A percentile compares a stretch with the other conserved stretches of the same genome.
Conservation (phyloP, 2,329 filamentous ascomycete species). For the Fusarium goolgardi region DNA sequence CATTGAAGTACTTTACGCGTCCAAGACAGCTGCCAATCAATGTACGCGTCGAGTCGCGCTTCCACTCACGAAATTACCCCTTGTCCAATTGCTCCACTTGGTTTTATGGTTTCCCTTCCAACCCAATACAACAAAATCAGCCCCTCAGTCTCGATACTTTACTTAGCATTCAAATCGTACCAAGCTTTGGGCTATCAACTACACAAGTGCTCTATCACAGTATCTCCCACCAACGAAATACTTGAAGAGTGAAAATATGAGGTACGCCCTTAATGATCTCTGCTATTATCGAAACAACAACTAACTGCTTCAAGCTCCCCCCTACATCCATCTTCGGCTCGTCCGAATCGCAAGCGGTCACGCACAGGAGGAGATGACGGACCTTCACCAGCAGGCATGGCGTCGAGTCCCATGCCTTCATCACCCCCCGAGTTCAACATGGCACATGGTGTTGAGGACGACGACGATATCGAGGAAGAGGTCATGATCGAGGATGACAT, state of each 20-base stretch:
- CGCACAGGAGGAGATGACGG: slow-evolving; percentile 64
- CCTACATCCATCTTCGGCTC: slow-evolving; percentile 78
- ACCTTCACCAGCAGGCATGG: slow-evolving; percentile 62
- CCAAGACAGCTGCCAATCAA: slow-evolving; percentile 51
- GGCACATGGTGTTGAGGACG: slow-evolving; percentile 74
- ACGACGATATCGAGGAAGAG: slow-evolving; percentile 79
- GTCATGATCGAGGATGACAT: slow-evolving; percentile 77
- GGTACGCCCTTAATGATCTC: background rate
- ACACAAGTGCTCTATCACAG: slow-evolving; percentile 12
- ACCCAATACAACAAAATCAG: slow-evolving; percentile 32
- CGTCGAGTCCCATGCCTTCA: slow-evolving; percentile 73
- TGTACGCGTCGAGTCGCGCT: slow-evolving; percentile 58
- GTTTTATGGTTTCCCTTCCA: slow-evolving; percentile 38
- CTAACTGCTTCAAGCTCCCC: slow-evolving; percentile 73
- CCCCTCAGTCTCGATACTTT: slow-evolving; percentile 39
- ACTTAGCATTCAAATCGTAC: slow-evolving; percentile 12
- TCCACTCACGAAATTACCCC: slow-evolving; percentile 45
- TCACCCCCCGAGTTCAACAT: slow-evolving; percentile 72
- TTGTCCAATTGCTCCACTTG: slow-evolving; percentile 35
- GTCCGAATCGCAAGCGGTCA: slow-evolving; percentile 66
- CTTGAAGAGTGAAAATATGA: slow-evolving; percentile 28
- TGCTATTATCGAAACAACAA: background rate
- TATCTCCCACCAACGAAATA: slow-evolving; percentile 14
- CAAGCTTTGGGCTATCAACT: slow-evolving; percentile 7
- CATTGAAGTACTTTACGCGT: slow-evolving; percentile 53